These are phyloP conservation scores for Chalara sp. DNA, from an alignment of 2,329 filamentous ascomycete genomes.

Conservation along the genomic window DNA sequence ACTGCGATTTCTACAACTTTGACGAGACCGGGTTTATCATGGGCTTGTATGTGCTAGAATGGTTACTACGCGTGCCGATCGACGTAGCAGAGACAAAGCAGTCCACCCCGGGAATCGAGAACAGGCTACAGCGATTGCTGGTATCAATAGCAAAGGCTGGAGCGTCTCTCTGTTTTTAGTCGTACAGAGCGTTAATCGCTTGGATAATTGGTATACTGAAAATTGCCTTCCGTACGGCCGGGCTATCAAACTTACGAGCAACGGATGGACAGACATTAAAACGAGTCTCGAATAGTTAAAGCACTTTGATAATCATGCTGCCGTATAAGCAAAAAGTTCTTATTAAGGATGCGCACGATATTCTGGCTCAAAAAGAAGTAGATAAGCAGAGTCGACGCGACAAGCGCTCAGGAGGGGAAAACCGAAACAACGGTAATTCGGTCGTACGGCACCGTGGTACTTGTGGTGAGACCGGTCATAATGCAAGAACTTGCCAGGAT, in stretches of 20 bases:
- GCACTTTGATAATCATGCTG: constrained; percentile 14
- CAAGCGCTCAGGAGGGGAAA: neutral
- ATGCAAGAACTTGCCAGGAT: neutral
- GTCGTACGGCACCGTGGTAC: neutral
- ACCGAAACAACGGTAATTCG: neutral
- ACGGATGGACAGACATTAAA: constrained; percentile 7
- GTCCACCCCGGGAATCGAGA: too few species aligned
- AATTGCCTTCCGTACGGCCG: neutral
- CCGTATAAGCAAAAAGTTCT: neutral
- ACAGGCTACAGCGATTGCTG: constrained; percentile 10
- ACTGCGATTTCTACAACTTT: constrained; percentile 14
- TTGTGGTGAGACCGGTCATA: neutral
- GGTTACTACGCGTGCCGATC: constrained; percentile 10
- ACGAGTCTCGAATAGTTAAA: constrained; percentile 28
- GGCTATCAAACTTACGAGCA: neutral
- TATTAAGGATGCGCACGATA: neutral
- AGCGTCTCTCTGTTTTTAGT: constrained; percentile 18
- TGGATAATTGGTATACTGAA: constrained; percentile 15
- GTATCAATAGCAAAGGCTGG: constrained; percentile 13
- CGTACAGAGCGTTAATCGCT: constrained; percentile 11
- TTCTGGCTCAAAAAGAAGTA: neutral
- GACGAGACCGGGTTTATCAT: constrained; percentile 20
- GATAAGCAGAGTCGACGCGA: neutral
- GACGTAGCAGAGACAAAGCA: too few species aligned
- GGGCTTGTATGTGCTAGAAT: constrained; percentile 12